A percentile compares a stretch with the other conserved stretches of the same genome.
Evolutionary conservation across 75 land plant species (phyloP).

Genomic region (Isoetes taiwanensis): DNA sequence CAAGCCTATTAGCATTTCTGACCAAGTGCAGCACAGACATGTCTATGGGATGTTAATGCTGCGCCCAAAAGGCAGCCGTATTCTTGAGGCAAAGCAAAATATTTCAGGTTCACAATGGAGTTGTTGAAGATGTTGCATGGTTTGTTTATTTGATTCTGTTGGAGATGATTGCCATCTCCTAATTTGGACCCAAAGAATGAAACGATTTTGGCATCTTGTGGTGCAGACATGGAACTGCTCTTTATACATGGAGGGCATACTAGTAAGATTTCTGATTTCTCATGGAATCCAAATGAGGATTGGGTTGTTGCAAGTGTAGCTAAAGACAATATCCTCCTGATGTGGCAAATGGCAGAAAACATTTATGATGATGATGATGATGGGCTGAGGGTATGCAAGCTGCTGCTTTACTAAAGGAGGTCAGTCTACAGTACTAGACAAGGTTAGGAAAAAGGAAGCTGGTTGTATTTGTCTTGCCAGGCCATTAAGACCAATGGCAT

Average conservation of each 20-base stretch:
- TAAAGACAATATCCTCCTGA: constrained; percentile 1
- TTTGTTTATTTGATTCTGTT: constrained; percentile 83
- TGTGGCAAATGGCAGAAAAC: constrained; percentile 7
- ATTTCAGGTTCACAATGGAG: constrained; percentile 70
- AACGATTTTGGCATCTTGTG: not conserved
- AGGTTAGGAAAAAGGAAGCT: no score
- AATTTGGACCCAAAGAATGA: constrained; percentile 36
- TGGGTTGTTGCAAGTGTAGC: constrained; percentile 2
- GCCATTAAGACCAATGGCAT: no score
- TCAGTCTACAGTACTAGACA: no score
- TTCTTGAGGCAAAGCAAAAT: constrained; percentile 6
- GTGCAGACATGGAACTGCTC: not conserved
- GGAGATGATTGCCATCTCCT: constrained; percentile 81
- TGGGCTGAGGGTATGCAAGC: not conserved
- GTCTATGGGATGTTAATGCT: not conserved
- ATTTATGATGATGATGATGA: constrained; percentile 3
- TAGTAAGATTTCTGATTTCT: constrained; percentile 2
- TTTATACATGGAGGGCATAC: constrained; percentile 5
- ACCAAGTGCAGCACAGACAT: no score
- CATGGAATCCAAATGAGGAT: not conserved
- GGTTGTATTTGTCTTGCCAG: no score
- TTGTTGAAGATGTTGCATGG: constrained; percentile 96
- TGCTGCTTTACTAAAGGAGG: no score
- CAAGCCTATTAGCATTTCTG: no score
- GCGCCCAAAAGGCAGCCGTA: no score